Percentiles rank a stretch among this genome's conserved stretches.
Evolutionary conservation across 164 flowering plant genomes (phyloP).

Genomic region (Tetrastigma voinierianum): DNA sequence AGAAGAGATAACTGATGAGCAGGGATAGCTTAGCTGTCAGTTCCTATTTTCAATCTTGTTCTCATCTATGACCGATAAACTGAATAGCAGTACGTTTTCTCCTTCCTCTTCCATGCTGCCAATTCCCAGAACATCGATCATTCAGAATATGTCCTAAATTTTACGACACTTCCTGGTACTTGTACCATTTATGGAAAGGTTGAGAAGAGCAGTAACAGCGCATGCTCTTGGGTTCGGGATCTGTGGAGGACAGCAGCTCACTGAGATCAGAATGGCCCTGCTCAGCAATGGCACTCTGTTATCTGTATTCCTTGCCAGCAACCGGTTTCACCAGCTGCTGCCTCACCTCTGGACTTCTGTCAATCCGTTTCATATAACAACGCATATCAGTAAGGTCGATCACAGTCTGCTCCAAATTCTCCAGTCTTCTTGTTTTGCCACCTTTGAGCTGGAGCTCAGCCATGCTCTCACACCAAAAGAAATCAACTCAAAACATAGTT

Average conservation of each 20-base stretch:
- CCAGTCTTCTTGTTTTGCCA: conserved; percentile 42
- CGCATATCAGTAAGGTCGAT: conserved; percentile 41
- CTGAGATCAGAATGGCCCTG: conserved; percentile 82
- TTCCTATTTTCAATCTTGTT: conserved; percentile 87
- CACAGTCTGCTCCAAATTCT: conserved; percentile 48
- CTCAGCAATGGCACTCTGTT: conserved; percentile 75
- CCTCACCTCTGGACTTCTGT: conserved; percentile 65
- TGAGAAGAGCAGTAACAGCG: conserved; percentile 96
- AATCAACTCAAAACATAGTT: conserved; percentile 77
- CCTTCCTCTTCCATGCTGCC: conserved; percentile 93
- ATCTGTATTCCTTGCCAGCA: conserved; percentile 84
- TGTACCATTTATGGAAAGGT: conserved; percentile 90
- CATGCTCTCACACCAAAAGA: conserved; percentile 82
- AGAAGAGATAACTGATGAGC: conserved; percentile 66
- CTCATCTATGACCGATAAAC: conserved; percentile 88
- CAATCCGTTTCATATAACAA: conserved; percentile 45
- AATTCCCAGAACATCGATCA: conserved; percentile 73
- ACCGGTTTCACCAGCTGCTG: conserved; percentile 89
- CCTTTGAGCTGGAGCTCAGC: conserved; percentile 62
- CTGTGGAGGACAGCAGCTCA: conserved; percentile 63
- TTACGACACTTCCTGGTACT: conserved; percentile 72
- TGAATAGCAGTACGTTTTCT: conserved; percentile 96
- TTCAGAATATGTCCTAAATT: conserved; percentile 87
- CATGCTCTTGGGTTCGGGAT: conserved; percentile 84
- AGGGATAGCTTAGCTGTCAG: conserved; percentile 81